Evolutionary conservation across 805 yeast genomes (phyloP).

Genomic region (Lipomyces japonicus): DNA sequence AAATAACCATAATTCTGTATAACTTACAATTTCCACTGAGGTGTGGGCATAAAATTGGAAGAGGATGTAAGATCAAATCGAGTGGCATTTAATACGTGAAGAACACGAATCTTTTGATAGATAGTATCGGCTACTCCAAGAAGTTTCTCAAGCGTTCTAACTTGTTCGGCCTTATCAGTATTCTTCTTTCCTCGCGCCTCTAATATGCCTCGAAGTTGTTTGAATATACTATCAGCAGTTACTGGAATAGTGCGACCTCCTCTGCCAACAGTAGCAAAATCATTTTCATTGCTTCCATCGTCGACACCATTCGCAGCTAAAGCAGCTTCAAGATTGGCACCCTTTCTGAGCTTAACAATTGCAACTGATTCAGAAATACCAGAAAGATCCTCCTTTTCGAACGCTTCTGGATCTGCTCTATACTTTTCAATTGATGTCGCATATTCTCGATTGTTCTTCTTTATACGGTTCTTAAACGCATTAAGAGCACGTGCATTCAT

Average conservation of each 20-base stretch:
- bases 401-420: slow-evolving; percentile 69
- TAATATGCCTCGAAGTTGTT: slow-evolving; percentile 65
- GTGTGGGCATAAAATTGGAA: slow-evolving; percentile 68
- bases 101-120: slow-evolving; percentile 73
- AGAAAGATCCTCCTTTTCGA: slow-evolving; percentile 46
- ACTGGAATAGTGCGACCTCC: slow-evolving; percentile 39
- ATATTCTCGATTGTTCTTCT: slow-evolving; percentile 70
- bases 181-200: slow-evolving; percentile 96
- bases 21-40: slow-evolving; percentile 72
- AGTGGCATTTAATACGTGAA: slow-evolving; percentile 77
- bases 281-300: slow-evolving; percentile 39
- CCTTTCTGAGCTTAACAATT: slow-evolving; percentile 15
- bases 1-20: slow-evolving; percentile 14
- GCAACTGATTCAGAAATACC: slow-evolving; percentile 24
- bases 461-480: slow-evolving; percentile 81
- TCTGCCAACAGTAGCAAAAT: slow-evolving; percentile 41
- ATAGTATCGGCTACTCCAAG: slow-evolving; percentile 49
- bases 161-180: slow-evolving; percentile 77
- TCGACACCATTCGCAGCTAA: slow-evolving; percentile 36
- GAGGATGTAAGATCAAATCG: slow-evolving; percentile 72
- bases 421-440: slow-evolving; percentile 56
- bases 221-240: slow-evolving; percentile 55
- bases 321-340: slow-evolving; percentile 34
- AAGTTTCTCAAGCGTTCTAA: slow-evolving; percentile 62
- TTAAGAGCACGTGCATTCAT: slow-evolving; percentile 81